phyloP scores from a whole-genome alignment of 352 stramenopile species.

The Hyaloperonospora arabidopsidis region DNA sequence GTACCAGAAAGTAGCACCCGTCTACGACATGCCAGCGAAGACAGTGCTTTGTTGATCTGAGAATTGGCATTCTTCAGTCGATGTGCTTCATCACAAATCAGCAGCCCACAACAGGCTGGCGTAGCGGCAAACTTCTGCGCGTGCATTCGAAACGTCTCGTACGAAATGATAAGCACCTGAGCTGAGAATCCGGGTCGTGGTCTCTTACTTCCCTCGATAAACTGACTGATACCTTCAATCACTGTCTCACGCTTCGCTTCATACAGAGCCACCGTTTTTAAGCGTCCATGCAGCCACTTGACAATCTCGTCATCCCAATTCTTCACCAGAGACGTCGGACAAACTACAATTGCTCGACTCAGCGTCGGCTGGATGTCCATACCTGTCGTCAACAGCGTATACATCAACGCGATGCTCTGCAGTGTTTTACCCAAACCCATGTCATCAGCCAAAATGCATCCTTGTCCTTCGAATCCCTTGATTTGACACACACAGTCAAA shows the following conservation, averaged over 20 bases:
- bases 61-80: conserved; percentile 97
- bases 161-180: conserved; percentile 83
- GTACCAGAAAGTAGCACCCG: conserved; percentile 95
- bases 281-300: conserved; percentile 78
- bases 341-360: conserved; percentile 71
- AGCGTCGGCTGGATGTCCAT: conserved; percentile 64
- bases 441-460: conserved; percentile 83
- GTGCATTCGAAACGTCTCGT: conserved; percentile 92
- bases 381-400: conserved; percentile 68
- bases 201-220: conserved; percentile 73
- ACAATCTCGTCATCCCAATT: conserved; percentile 88
- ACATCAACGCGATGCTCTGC: conserved; percentile 84
- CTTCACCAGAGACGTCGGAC: conserved; percentile 81
- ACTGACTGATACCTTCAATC: conserved; percentile 75
- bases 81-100: conserved; percentile 98
- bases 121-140: conserved; percentile 84
- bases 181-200: conserved; percentile 42
- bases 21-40: conserved; percentile 79
- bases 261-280: conserved; percentile 79
- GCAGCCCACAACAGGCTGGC: conserved; percentile 87
- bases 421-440: conserved; percentile 86
- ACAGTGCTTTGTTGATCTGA: conserved; percentile 82
- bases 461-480: conserved; percentile 68
- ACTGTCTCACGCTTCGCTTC: conserved; percentile 76
- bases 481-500: conserved; percentile 90